Evolutionary conservation across 352 stramenopile species (phyloP), one percentile per base, ranked within the genome.

Genomic region (Phytophthora brassicae): DNA sequence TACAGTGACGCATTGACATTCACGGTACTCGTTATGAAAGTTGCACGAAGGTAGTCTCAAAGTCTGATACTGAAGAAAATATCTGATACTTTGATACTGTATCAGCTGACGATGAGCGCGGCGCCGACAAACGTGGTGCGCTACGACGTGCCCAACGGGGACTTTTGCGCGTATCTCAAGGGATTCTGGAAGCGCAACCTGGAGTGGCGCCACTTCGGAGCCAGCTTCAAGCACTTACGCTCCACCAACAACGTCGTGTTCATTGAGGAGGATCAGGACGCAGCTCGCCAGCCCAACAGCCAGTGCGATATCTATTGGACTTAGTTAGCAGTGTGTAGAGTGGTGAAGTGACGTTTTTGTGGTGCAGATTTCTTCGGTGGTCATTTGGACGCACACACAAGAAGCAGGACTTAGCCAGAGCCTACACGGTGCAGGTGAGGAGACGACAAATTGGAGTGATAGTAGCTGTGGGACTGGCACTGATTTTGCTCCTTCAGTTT

Each of bases 151-250:
- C 75, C 80, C 13, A 68, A 77, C 45, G 81, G 72, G 35, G 84
- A 93, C 71, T 88, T 93, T 23, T 79, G 72, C 50, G 47, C 72
- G 39, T 93, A 87, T 51, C 68, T 93, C 8, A 84, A 89, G 47
- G 84, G 84, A 1, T 89, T 85, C 57, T 93, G 84, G 84, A 93
- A 93, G 69, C 78, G 84, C 52, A 93, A 90, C 44, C 65, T 93
- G 22, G 81, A 93, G 65, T 93, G 84, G 84, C 75, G 75, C 7
- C 79, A 88, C 65, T 93, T 93, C 55, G 84, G 84, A 19, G 60
- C 56, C 26, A 87, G 76, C 38, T 93, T 91, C 70, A 84, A 88
- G 72, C 81, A 91, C 64, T 41, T 93, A 52, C 84, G 84, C 51
- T 79, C 82, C 47, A 89, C 78, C 43, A 93, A 93, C 69, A 93